Evolutionary conservation across 768 basidiomycete species (phyloP).

Genomic region (Tricholoma flavovirens): DNA sequence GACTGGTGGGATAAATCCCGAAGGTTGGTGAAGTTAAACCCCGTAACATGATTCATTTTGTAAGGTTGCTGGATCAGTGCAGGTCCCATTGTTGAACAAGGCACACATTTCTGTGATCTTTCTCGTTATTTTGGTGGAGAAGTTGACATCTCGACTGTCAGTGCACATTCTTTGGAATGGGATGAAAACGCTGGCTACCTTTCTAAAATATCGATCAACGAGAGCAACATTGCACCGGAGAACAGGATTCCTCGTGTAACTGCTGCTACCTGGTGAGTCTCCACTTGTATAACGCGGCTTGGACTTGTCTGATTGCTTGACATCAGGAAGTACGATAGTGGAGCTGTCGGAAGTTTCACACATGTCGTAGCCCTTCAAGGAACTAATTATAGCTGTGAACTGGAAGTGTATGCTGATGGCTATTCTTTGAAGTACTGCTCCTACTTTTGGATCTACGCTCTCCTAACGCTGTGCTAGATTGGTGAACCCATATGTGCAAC

Average conservation of each 20-base stretch:
- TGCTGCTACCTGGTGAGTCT: slow-evolving; percentile 74
- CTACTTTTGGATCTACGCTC: background rate
- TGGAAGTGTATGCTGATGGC: slow-evolving; percentile 92
- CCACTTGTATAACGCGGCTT: background rate
- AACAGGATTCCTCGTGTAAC: slow-evolving; percentile 94
- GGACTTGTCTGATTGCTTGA: background rate
- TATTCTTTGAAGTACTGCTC: slow-evolving; percentile 69
- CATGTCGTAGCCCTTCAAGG: slow-evolving; percentile 92
- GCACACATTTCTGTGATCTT: slow-evolving; percentile 95
- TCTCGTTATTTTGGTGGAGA: slow-evolving; percentile 97
- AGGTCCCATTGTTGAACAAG: slow-evolving; percentile 85
- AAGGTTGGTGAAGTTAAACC: slow-evolving; percentile 37
- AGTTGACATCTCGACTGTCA: slow-evolving; percentile 76
- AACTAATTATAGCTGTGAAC: slow-evolving; percentile 87
- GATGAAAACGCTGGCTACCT: slow-evolving; percentile 84
- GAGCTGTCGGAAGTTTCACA: slow-evolving; percentile 88
- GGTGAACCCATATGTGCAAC: slow-evolving; percentile 91
- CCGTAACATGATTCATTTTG: slow-evolving; percentile 1
- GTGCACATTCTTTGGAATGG: slow-evolving; percentile 89
- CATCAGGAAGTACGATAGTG: slow-evolving; percentile 87
- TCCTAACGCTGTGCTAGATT: slow-evolving; percentile 37
- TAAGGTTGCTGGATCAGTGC: slow-evolving; percentile 35
- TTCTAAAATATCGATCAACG: slow-evolving; percentile 77
- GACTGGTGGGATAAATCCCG: slow-evolving; percentile 95
- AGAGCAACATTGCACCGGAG: slow-evolving; percentile 75